Base-by-base conservation (phyloP, 2,329 filamentous ascomycete species). In the Aspergillus neotritici region DNA sequence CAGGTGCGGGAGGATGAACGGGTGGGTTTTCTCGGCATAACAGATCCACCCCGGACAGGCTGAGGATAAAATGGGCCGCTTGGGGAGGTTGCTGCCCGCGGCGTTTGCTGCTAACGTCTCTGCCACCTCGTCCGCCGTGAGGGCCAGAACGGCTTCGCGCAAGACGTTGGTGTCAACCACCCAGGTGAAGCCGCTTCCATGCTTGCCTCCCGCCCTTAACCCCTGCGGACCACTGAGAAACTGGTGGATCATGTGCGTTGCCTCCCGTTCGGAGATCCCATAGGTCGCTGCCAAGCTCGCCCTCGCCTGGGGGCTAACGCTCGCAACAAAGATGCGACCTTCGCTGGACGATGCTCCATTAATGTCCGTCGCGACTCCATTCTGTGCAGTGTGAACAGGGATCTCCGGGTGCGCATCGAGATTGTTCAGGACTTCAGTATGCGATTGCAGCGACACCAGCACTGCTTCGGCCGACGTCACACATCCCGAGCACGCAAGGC, bases 1-100 rank as follows among this genome's bases (percentile, higher is more conserved):
- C 41, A 98, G 75, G 65, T 98, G 89, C 21, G 89, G 88, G 38
- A 98, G 76, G 43, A 97, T 82, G 60, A 96, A 84, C 2, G 93
- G 89, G 60, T 98, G 93, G 43, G 91, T 97, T 71, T 98, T 97
- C 66, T 98, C 93, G 17, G 91, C 91, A 61, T 98, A 98, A 69
- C 93, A 98, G 43, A 98, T 91, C 90, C 94, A 98, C 6, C 93
- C 93, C 1, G 93, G 93, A 64, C 93, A 98, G 14, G 88, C 88
- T 3, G 90, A 90, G 7, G 90, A 88, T 34, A 98, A 76, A 17
- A 74, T 64, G 15, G 71, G 72, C 16, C 59, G 62, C 41, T 68
- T 67, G 2, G 69, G 64, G 31, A 53, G 43, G 25, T 60, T 33
- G 31, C 52, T 58, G 17, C 52, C 51, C 7, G 49, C 35, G 9